Evolutionary conservation across 805 yeast species (phyloP).

Genomic region (Vanderwaltozyma verrucispora): DNA sequence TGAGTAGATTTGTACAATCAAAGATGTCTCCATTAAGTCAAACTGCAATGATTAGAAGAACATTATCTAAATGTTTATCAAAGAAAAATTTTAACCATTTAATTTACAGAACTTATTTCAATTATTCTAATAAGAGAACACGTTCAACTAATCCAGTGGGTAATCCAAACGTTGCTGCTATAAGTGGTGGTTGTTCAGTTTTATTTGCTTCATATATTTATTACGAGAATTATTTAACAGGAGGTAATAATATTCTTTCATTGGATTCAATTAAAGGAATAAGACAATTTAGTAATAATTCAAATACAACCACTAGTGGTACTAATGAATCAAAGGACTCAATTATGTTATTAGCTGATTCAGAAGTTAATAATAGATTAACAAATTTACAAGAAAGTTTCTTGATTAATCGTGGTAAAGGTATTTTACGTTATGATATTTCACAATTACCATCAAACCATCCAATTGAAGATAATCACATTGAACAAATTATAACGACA

Average conservation of each 20-base stretch:
- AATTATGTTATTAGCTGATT: conserved; percentile 48
- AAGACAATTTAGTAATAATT: conserved; percentile 9
- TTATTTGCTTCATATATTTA: conserved; percentile 12
- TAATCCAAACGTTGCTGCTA: conserved; percentile 1
- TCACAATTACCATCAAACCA: conserved; percentile 84
- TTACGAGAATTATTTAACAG: too few relatives aligned
- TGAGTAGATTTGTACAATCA: too few relatives aligned
- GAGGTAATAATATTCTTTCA: conserved; percentile 12
- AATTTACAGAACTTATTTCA: conserved; percentile 10
- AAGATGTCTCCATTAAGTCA: background rate
- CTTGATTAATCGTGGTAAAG: conserved; percentile 71
- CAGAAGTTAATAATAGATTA: conserved; percentile 58
- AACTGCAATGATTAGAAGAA: background rate
- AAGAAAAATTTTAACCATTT: conserved; percentile 10
- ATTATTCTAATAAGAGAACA: background rate
- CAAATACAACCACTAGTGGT: background rate
- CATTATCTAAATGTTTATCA: conserved; percentile 10
- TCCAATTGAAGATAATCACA: conserved; percentile 90
- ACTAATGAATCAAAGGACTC: conserved; percentile 5
- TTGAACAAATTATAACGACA: conserved; percentile 69
- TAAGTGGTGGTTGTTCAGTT: conserved; percentile 7
- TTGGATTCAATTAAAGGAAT: conserved; percentile 23
- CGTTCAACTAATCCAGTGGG: background rate
- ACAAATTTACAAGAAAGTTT: conserved; percentile 74
- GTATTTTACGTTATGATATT: conserved; percentile 80